Evolutionary conservation across 352 stramenopile genomes (phyloP), one percentile per base, ranked within the genome.

Genomic region (Phytophthora pinifolia): DNA sequence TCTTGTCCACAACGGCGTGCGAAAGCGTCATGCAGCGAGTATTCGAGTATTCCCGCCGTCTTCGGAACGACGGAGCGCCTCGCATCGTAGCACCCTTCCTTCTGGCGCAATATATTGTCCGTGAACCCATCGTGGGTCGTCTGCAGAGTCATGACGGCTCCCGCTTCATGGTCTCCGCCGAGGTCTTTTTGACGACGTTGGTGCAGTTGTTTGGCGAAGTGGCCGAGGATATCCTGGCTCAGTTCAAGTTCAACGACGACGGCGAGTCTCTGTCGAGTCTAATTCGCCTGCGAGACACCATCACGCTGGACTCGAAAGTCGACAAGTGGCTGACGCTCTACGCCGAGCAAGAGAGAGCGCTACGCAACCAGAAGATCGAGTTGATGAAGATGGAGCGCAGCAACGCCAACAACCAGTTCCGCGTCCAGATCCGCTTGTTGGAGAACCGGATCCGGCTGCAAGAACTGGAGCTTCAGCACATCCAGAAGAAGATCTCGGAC

Each of bases 171-270:
- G 53, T 79, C 2, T 55, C 60, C 1, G 31, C 52, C 3, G 80
- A 92, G 29, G 51, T 67, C 3, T 63, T 91, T 20, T 59, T 93
- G 15, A 46, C 53, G 10, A 67, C 45, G 34, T 39, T 76, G 20
- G 58, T 93, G 2, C 51, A 86, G 20, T 29, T 66, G 1, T 89
- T 90, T 32, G 59, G 70, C 15, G 59, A 74, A 12, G 59, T 94
- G 4, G 55, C 74, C 3, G 79, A 90, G 44, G 81, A 94, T 36
- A 89, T 92, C 33, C 59, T 88, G 9, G 75, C 79, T 3, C 72
- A 88, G 52, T 91, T 86, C 66, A 94, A 94, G 42, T 89, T 80
- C 64, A 87, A 88, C 41, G 83, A 94, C 30, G 81, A 94, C 42
- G 81, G 83, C 39, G 80, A 90, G 42, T 89, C 78, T 7, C 44